Evolutionary conservation across 2,329 filamentous ascomycete genomes (phyloP), one percentile per base, ranked within the genome.

Genomic region (Pseudogymnoascus sp.): DNA sequence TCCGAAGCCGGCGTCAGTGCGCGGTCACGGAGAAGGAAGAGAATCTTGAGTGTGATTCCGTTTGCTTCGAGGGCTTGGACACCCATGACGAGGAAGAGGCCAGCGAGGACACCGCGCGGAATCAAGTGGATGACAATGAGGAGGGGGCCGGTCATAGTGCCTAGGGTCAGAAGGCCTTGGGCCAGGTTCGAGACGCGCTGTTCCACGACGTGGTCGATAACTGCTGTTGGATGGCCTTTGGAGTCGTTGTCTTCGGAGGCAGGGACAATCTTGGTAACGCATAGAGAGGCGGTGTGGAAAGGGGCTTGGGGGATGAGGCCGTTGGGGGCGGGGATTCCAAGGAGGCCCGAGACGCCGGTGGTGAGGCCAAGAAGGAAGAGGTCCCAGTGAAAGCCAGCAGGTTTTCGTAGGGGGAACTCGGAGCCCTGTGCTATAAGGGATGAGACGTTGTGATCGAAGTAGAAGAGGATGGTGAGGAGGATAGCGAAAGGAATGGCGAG

Each of bases 391-490:
- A 93, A 93, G 12, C 90, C 90, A 49, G 90, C 88, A 2, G 90
- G 90, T 70, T 93, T 93, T 21, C 84, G 82, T 9, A 93, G 83
- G 1, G 90, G 90, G 66, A 91, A 93, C 70, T 93, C 89, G 65
- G 88, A 92, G 59, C 89, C 90, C 71, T 93, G 90, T 9, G 89
- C 88, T 61, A 93, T 93, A 31, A 93, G 82, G 5, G 89, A 91
- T 0, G 89, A 93, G 1, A 93, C 89, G 68, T 95, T 96, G 71
- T 96, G 91, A 71, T 96, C 91, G 72, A 95, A 96, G 78, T 89
- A 96, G 72, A 96, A 96, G 4, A 96, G 77, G 21, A 96, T 86
- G 0, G 91, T 96, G 14, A 96, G 79, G 1, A 96, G 78, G 35
- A 96, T 71, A 0, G 90, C 91, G 76, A 96, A 96, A 0, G 92